These are phyloP conservation scores for Escovopsis sp. DNA, from an alignment of 2,329 filamentous ascomycete genomes.

Conservation along the genomic window DNA sequence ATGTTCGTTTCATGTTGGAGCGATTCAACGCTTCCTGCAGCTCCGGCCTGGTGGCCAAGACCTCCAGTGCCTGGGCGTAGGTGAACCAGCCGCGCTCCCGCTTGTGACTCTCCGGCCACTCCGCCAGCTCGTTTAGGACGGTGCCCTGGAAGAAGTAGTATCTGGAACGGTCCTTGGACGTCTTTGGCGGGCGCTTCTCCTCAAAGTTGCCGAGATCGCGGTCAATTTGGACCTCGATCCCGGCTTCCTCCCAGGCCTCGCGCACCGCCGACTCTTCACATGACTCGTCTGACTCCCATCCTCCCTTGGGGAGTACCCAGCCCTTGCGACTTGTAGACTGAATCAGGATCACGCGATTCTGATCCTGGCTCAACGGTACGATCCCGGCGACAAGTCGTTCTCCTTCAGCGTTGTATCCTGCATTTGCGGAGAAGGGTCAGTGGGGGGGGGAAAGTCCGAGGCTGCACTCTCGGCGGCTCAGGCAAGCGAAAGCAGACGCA, in stretches of 20 bases:
- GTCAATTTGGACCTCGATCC: constrained; percentile 72
- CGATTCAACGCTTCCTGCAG: constrained; percentile 73
- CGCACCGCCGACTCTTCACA: constrained; percentile 72
- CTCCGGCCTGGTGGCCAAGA: constrained; percentile 67
- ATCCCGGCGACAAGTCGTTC: constrained; percentile 92
- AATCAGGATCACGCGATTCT: constrained; percentile 78
- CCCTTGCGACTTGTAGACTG: constrained; percentile 81
- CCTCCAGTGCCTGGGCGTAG: constrained; percentile 66
- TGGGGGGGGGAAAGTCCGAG: constrained; percentile 5
- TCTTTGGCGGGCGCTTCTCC: constrained; percentile 70
- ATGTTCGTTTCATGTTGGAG: constrained; percentile 48
- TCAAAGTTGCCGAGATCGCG: constrained; percentile 76
- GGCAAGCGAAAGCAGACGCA: constrained; percentile 5
- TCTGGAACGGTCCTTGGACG: constrained; percentile 44
- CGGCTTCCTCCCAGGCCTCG: constrained; percentile 97
- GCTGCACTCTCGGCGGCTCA: constrained; percentile 4
- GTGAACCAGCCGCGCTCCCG: constrained; percentile 81
- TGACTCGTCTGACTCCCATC: constrained; percentile 90
- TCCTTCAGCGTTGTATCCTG: constrained; percentile 84
- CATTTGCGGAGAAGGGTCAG: constrained; percentile 11
- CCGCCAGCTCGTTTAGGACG: constrained; percentile 69
- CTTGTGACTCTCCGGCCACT: constrained; percentile 94
- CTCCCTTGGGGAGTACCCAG: constrained; percentile 96
- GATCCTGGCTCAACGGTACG: constrained; percentile 76
- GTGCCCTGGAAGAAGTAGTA: constrained; percentile 79